phyloP scores from a whole-genome alignment of 192 early-diverging fungal genomes.

The Piromyces sp. region DNA sequence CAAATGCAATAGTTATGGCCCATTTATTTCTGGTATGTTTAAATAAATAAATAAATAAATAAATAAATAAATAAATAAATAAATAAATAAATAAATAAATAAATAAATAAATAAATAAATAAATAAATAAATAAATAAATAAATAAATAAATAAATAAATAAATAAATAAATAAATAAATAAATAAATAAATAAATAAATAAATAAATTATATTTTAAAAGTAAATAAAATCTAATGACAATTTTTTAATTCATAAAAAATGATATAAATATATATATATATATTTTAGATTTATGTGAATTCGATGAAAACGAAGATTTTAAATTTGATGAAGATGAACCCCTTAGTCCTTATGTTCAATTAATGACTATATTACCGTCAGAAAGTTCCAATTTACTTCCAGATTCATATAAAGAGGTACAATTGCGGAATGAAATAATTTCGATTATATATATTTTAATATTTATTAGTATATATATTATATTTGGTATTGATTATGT shows the following conservation, averaged over 20 bases:
- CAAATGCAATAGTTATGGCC: not conserved
- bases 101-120: not conserved
- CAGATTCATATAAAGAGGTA: not conserved
- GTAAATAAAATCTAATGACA: no score
- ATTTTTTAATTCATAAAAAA: no score
- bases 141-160: not conserved
- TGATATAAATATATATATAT: no score
- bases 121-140: not conserved
- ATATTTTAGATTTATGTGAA: not conserved
- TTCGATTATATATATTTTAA: not conserved
- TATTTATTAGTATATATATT: not conserved
- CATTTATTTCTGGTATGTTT: not conserved
- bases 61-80: not conserved
- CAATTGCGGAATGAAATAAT: not conserved
- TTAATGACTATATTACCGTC: not conserved
- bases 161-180: not conserved
- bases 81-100: not conserved
- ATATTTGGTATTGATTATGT: not conserved
- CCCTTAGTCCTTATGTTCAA: not conserved
- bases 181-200: no score
- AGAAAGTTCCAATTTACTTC: not conserved
- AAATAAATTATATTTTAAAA: no score
- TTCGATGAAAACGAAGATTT: not conserved
- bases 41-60: not conserved
- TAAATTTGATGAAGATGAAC: not conserved